Evolutionary conservation across 2,329 filamentous ascomycete genomes (phyloP), one percentile per base, ranked within the genome.

Genomic region (Cercospora brassicicola): DNA sequence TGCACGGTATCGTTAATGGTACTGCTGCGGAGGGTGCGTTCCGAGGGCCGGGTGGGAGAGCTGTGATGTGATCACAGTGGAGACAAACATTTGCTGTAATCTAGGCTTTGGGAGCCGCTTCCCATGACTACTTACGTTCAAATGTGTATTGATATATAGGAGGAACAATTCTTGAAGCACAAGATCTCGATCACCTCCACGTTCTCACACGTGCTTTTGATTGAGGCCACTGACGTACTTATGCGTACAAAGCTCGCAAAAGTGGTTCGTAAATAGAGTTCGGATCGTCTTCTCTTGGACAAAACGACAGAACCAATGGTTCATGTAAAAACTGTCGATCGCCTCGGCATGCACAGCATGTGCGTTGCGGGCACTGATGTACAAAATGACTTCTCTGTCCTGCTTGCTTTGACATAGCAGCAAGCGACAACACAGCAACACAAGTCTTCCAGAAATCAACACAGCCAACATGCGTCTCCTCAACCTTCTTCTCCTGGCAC

Each of bases 401-500:
- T 33, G 48, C 20, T 18, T 62, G 18, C 55, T 3, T 55, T 55
- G 48, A 28, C 10, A 36, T 31, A 13, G 30, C 18, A 59, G n/a
- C 28, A 18, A 31, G 11, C 15, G 36, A 36, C 11, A 30, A 11
- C 23, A 59, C 51, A 60, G 57, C 61, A 42, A 20, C 18, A 20
- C 18, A 20, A 20, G 18, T 20, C 18, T 20, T 20, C 18, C 18
- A 20, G 18, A 20, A 20, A 20, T 20, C 18, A 48, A 13, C 20
- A 28, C 20, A 62, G 9, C 6, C 42, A 55, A 20, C 60, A 73
- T 73, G 71, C 67, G 64, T 36, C 33, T 61, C 57, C 45, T 69
- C 67, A 62, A 26, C 39, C 59, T 71, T 30, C 65, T 72, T 66
- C n/a, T 68, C 59, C 33, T 72, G 48, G 69, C 70, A n/a, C 69